Evolutionary conservation across 352 stramenopile genomes (phyloP).

Genomic region (Phytophthora multivora): DNA sequence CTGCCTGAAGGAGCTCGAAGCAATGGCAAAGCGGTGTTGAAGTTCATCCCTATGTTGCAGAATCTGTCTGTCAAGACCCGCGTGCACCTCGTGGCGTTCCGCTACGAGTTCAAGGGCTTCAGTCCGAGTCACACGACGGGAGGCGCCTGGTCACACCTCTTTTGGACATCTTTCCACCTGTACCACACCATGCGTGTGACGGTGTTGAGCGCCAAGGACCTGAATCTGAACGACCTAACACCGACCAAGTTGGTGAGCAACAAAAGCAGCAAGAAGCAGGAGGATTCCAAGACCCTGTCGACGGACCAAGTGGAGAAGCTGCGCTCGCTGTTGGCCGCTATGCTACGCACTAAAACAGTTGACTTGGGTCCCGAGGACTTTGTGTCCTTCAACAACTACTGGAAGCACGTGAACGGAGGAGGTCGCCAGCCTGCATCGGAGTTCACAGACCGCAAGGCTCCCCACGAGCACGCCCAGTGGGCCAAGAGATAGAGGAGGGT

Average conservation of each 20-base stretch:
- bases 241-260: slow-evolving; percentile 24
- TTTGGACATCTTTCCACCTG: slow-evolving; percentile 66
- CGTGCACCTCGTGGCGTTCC: slow-evolving; percentile 77
- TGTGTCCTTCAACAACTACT: slow-evolving; percentile 85
- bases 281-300: slow-evolving; percentile 44
- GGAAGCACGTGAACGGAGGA: slow-evolving; percentile 74
- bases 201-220: slow-evolving; percentile 61
- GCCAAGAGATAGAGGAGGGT: slow-evolving; percentile 60
- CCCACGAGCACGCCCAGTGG: slow-evolving; percentile 87
- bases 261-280: slow-evolving; percentile 31
- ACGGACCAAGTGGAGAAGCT: slow-evolving; percentile 63
- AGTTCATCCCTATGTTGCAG: slow-evolving; percentile 74
- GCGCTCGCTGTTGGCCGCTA: slow-evolving; percentile 67
- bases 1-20: slow-evolving; percentile 79
- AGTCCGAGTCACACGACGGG: slow-evolving; percentile 74
- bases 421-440: slow-evolving; percentile 66
- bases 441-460: slow-evolving; percentile 86
- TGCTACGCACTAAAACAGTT: slow-evolving; percentile 82
- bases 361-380: slow-evolving; percentile 74
- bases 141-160: slow-evolving; percentile 59
- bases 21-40: slow-evolving; percentile 80
- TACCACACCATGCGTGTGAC: slow-evolving; percentile 76
- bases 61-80: slow-evolving; percentile 55
- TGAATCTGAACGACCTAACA: slow-evolving; percentile 56
- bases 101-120: slow-evolving; percentile 80